Evolutionary conservation across 2,329 filamentous ascomycete genomes (phyloP), one percentile per base, ranked within the genome.

Genomic region (Ophiostoma pallidulum): DNA sequence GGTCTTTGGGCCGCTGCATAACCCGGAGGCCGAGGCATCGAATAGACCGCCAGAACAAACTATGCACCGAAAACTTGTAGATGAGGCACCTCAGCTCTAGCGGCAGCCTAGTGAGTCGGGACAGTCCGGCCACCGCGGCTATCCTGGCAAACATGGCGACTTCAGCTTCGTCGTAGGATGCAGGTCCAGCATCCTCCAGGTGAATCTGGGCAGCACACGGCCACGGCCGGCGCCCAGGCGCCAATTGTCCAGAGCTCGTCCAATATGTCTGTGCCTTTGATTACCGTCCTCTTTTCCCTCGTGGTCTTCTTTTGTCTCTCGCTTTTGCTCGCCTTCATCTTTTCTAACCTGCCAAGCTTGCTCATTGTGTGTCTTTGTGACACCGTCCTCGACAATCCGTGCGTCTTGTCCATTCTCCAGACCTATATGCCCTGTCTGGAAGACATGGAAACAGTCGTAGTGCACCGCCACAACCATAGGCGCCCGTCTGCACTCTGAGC

Each of bases 41-140:
- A 9, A 45, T 32, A 35, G 44, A 31, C 26, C 44, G 44, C 44
- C 44, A 46, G 36, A 46, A 40, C 44, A 46, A 35, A 24, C 44
- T 46, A 16, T 35, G 18, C 14, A 12, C 36, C 36, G 44, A 46
- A 36, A 40, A 28, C 36, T 14, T 16, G 13, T 46, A 40, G 20
- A 46, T 18, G 44, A 46, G 35, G 35, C 14, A 14, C 36, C 24
- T 28, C 10, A 46, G 36, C 36, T 46, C 44, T 2, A 16, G 28
- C 3, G 44, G 44, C 44, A 46, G 8, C 41, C 2, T n/a, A 5
- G 41, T 10, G 13, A 43, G 41, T 14, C 8, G 29, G 28, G 29
- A 5, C 9, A 33, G 18, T 6, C 29, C 41, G 12, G 29, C 41
- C 41, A 35, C 19, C 1, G 41, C 19, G 29, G 41, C 41, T 14